A percentile compares a stretch with the other conserved stretches of the same genome.
phyloP scores from a whole-genome alignment of 1,139 yeast species.

The Saccharomyces hybrid region DNA sequence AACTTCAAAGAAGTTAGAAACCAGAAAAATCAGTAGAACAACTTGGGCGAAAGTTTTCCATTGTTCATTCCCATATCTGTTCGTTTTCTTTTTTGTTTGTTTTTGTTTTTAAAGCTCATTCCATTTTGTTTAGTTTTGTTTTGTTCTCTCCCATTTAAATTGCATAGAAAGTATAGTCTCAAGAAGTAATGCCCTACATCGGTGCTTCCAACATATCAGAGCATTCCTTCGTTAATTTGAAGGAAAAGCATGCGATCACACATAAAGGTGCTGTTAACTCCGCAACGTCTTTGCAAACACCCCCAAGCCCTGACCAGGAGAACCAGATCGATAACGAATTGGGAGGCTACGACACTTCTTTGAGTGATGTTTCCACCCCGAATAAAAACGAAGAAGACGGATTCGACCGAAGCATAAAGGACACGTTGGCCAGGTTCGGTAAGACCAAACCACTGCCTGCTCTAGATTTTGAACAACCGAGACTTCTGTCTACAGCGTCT shows the following conservation, averaged over 20 bases:
- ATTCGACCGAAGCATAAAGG: neutral
- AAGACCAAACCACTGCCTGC: neutral
- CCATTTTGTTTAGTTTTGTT: neutral
- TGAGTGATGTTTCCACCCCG: neutral
- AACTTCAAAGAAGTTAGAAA: neutral
- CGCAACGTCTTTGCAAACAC: neutral
- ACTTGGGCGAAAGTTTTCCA: neutral
- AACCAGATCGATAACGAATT: neutral
- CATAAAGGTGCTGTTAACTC: neutral
- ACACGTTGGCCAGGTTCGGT: neutral
- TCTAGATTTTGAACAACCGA: neutral
- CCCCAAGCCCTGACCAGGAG: neutral
- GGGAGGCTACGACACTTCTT: neutral
- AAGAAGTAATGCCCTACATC: constrained; percentile 18
- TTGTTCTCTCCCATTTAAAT: neutral
- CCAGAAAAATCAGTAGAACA: neutral
- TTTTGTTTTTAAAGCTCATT: neutral
- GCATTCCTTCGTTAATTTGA: constrained; percentile 15
- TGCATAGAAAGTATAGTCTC: neutral
- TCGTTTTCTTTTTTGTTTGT: neutral
- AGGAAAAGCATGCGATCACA: constrained; percentile 18
- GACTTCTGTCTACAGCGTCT: neutral
- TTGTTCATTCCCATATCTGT: neutral
- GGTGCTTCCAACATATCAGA: constrained; percentile 19
- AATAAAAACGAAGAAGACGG: neutral